These are phyloP conservation scores for Pholiota molesta DNA, from an alignment of 768 basidiomycete genomes.

Conservation along the genomic window DNA sequence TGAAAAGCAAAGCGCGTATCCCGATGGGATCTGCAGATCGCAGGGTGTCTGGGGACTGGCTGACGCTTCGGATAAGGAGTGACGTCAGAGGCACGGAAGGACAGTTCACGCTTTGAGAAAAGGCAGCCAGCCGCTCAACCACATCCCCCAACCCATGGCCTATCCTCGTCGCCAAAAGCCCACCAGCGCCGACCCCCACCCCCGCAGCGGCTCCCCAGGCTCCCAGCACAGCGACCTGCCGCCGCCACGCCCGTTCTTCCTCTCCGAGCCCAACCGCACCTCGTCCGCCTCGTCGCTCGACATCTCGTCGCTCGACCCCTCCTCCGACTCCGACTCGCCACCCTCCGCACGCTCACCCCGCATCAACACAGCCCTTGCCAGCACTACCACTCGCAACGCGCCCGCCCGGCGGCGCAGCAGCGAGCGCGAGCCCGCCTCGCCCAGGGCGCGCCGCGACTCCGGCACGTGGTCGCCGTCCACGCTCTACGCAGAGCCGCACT, in stretches of 20 bases:
- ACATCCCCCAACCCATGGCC: too few species aligned
- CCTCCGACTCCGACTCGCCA: slow-evolving; percentile 21
- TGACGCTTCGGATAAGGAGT: slow-evolving; percentile 1
- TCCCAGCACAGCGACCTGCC: slow-evolving; percentile 8
- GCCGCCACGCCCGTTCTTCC: slow-evolving; percentile 31
- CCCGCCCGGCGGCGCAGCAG: slow-evolving; percentile 6
- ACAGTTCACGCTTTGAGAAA: background rate
- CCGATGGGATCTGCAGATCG: slow-evolving; percentile 7
- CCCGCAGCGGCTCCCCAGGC: slow-evolving; percentile 8
- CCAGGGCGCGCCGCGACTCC: slow-evolving; percentile 6
- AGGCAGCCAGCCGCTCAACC: background rate
- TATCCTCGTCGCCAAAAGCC: background rate
- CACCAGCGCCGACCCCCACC: slow-evolving; percentile 11
- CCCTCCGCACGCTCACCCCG: background rate
- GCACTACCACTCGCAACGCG: background rate
- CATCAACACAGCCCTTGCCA: background rate
- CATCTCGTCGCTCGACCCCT: slow-evolving; percentile 15
- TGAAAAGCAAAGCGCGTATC: slow-evolving; percentile 14
- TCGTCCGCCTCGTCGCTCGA: slow-evolving; percentile 19
- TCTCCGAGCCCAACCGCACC: slow-evolving; percentile 18
- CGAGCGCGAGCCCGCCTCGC: background rate
- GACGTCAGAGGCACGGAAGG: slow-evolving; percentile 10
- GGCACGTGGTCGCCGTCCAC: slow-evolving; percentile 11
- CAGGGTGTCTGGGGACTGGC: slow-evolving; percentile 12
- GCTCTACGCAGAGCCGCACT: slow-evolving; percentile 6